These are phyloP conservation scores for Cyclotella cryptica DNA, from an alignment of 108 stramenopile genomes.

Conservation along the genomic window DNA sequence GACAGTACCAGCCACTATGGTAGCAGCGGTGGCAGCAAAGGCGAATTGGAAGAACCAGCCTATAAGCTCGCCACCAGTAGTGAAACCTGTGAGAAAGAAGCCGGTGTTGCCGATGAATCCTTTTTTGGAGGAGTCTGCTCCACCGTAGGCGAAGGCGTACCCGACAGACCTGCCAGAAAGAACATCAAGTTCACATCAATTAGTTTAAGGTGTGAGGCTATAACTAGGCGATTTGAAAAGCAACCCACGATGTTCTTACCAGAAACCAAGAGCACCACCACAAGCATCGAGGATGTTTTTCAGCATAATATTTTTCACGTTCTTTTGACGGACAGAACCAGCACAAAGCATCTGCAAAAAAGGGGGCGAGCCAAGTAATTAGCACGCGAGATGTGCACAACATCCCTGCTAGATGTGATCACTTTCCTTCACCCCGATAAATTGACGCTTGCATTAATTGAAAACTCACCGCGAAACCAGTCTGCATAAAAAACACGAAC, in stretches of 20 bases:
- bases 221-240: neutral
- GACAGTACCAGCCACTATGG: constrained; percentile 71
- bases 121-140: constrained; percentile 18
- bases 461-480: constrained; percentile 68
- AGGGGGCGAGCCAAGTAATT: neutral
- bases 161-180: constrained; percentile 61
- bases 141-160: constrained; percentile 65
- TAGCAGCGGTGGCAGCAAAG: constrained; percentile 75
- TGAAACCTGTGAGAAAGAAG: constrained; percentile 37
- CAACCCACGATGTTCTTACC: neutral
- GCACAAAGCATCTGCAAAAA: constrained; percentile 65
- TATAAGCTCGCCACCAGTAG: constrained; percentile 48
- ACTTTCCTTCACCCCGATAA: neutral
- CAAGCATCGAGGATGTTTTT: constrained; percentile 72
- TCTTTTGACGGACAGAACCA: constrained; percentile 66
- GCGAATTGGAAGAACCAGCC: constrained; percentile 85
- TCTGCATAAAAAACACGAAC: constrained; percentile 76
- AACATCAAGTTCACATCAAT: neutral
- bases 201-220: neutral
- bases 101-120: constrained; percentile 44
- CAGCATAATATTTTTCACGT: constrained; percentile 66
- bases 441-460: neutral
- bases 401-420: neutral
- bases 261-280: constrained; percentile 56
- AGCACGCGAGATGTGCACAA: neutral